Conservation (phyloP, 2,329 filamentous ascomycete species). For the Cucurbitaria berberidis region DNA sequence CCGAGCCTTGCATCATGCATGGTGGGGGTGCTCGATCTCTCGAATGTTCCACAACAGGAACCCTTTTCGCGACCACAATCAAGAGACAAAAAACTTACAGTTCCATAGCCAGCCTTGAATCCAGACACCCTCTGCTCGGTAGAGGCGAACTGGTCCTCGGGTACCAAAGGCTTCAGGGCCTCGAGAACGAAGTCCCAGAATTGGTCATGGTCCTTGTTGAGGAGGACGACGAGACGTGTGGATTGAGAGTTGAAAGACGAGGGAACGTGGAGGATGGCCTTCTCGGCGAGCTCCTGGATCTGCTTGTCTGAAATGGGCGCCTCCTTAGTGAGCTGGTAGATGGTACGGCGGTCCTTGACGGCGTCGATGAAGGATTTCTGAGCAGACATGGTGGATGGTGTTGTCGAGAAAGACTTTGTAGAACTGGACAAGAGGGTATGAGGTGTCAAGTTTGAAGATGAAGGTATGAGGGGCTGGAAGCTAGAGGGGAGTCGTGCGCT, state of each 20-base stretch:
- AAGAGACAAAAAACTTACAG: conserved; percentile 59
- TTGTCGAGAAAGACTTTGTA: conserved; percentile 22
- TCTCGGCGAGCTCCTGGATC: conserved; percentile 67
- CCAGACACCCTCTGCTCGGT: conserved; percentile 59
- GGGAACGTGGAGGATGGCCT: conserved; percentile 71
- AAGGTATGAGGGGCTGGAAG: conserved; percentile 4
- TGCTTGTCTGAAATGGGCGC: conserved; percentile 63
- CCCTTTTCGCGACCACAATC: neutral
- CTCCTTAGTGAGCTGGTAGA: conserved; percentile 71
- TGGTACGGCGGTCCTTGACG: conserved; percentile 70
- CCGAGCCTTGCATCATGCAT: conserved; percentile 20
- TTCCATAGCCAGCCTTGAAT: conserved; percentile 77
- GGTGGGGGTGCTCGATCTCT: conserved; percentile 8
- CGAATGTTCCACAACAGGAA: neutral
- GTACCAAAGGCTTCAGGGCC: conserved; percentile 71
- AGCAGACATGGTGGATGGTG: conserved; percentile 46
- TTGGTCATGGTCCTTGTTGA: conserved; percentile 83
- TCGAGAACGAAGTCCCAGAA: conserved; percentile 79
- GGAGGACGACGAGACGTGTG: conserved; percentile 77
- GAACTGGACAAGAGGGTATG: neutral
- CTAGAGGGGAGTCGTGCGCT: conserved; percentile 10
- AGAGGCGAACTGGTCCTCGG: conserved; percentile 65
- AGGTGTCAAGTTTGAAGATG: conserved; percentile 12
- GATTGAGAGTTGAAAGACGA: conserved; percentile 89
- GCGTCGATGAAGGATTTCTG: conserved; percentile 64